These are phyloP conservation scores for Pseudomicrostroma phylloplanum DNA, from an alignment of 1,284 basidiomycete species.

Conservation along the genomic window DNA sequence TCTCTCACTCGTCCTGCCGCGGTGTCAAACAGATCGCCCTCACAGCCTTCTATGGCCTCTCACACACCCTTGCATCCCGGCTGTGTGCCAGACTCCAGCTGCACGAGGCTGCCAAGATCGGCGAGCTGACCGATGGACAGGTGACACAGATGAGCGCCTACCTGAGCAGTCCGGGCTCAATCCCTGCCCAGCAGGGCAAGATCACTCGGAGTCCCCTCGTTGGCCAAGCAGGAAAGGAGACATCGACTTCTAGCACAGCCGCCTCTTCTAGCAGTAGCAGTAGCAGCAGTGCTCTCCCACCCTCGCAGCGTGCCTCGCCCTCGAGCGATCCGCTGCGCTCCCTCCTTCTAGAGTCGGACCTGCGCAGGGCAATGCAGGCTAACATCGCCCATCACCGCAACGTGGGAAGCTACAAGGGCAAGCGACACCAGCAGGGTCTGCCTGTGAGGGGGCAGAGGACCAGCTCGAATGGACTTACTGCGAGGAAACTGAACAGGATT, in stretches of 20 bases:
- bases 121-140: constrained; percentile 70
- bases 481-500: constrained; percentile 72
- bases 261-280: constrained; percentile 2
- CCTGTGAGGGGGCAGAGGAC: constrained; percentile 87
- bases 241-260: constrained; percentile 8
- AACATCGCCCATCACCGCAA: constrained; percentile 82
- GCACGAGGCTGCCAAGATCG: constrained; percentile 67
- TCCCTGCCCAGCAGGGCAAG: constrained; percentile 58
- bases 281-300: constrained; percentile 24
- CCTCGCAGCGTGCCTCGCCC: constrained; percentile 29
- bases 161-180: constrained; percentile 68
- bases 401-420: constrained; percentile 80
- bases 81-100: constrained; percentile 82
- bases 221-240: constrained; percentile 2
- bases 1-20: not conserved
- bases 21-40: constrained; percentile 65
- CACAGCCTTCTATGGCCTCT: constrained; percentile 76
- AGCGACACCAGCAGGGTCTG: constrained; percentile 76
- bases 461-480: constrained; percentile 74
- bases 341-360: constrained; percentile 74
- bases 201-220: constrained; percentile 13
- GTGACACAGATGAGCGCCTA: constrained; percentile 77
- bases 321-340: constrained; percentile 57
- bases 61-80: constrained; percentile 64
- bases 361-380: constrained; percentile 69